phyloP scores from a whole-genome alignment of 805 yeast species.

The Yamadazyma paraphyllophila region DNA sequence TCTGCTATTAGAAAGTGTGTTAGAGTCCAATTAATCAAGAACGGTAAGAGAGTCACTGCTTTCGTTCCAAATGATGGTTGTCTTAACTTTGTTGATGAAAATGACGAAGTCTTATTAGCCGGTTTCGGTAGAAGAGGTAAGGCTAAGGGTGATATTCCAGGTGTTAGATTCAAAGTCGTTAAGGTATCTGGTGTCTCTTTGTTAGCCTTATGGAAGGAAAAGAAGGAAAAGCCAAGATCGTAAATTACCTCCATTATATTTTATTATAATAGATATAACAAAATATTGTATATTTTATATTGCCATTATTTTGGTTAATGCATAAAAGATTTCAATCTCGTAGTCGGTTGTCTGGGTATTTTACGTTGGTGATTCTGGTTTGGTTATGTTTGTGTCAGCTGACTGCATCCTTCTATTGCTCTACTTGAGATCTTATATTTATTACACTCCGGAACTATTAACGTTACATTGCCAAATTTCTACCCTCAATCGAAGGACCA shows the following conservation, averaged over 20 bases:
- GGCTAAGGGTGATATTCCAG: constrained; percentile 99
- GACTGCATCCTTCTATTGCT: too few species aligned
- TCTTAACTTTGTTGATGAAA: constrained; percentile 98
- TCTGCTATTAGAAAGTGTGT: constrained; percentile 99
- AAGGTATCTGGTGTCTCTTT: constrained; percentile 99
- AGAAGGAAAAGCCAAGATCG: constrained; percentile 99
- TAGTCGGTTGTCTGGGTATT: not conserved
- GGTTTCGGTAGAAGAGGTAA: constrained; percentile 99
- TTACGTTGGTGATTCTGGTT: not conserved
- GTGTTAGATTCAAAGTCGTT: constrained; percentile 99
- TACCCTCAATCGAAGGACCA: constrained; percentile 81
- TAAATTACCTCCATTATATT: constrained; percentile 39
- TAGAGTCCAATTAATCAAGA: constrained; percentile 99
- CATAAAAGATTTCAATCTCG: constrained; percentile 12
- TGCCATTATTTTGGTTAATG: constrained; percentile 13
- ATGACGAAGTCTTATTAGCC: constrained; percentile 98
- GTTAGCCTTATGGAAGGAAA: constrained; percentile 99
- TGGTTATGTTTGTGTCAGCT: not conserved
- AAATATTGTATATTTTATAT: constrained; percentile 15
- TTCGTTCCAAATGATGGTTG: constrained; percentile 99
- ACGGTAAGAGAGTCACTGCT: constrained; percentile 99
- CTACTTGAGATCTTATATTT: not conserved
- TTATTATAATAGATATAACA: constrained; percentile 5
- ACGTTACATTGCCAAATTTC: constrained; percentile 43
- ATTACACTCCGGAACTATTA: not conserved